Percentiles rank a stretch among this genome's conserved stretches.
Evolutionary conservation across 768 basidiomycete species (phyloP).

Genomic region (Phlebiopsis flavidoalba): DNA sequence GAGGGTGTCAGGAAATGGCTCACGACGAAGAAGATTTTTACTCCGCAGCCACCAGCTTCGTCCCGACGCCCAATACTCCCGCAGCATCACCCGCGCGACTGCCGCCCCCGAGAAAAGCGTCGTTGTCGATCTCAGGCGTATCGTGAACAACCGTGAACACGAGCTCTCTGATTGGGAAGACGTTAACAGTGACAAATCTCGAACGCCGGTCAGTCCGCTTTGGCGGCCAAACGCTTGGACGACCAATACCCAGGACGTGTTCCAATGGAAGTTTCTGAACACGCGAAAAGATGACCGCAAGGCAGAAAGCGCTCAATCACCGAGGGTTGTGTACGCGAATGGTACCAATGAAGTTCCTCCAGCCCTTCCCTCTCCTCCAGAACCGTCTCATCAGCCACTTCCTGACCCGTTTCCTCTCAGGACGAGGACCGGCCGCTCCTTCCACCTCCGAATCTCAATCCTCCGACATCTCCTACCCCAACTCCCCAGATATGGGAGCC

Average conservation of each 20-base stretch:
- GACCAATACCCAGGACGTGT: slow-evolving; percentile 16
- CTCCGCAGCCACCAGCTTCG: slow-evolving; percentile 36
- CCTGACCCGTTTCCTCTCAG: slow-evolving; percentile 76
- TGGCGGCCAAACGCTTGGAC: slow-evolving; percentile 17
- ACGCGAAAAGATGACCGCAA: not conserved
- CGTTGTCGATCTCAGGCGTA: slow-evolving; percentile 54
- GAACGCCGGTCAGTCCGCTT: slow-evolving; percentile 44
- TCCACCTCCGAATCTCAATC: slow-evolving; percentile 73
- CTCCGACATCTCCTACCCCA: slow-evolving; percentile 51
- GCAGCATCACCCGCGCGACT: slow-evolving; percentile 22
- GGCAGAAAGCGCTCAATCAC: slow-evolving; percentile 4
- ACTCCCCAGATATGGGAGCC: slow-evolving; percentile 39
- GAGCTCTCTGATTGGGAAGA: slow-evolving; percentile 69
- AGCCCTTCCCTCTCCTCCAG: slow-evolving; percentile 34
- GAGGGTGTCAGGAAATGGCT: slow-evolving; percentile 82
- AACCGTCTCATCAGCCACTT: slow-evolving; percentile 60
- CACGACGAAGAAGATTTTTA: slow-evolving; percentile 52
- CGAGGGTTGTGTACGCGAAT: slow-evolving; percentile 4
- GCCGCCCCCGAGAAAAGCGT: slow-evolving; percentile 43
- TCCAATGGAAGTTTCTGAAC: slow-evolving; percentile 3
- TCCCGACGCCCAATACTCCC: slow-evolving; percentile 24
- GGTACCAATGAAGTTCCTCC: slow-evolving; percentile 11
- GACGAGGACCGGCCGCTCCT: slow-evolving; percentile 64
- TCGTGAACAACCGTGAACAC: slow-evolving; percentile 50
- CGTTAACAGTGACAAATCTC: slow-evolving; percentile 39